Percentiles rank a stretch among this genome's conserved stretches.
Conservation (phyloP, 75 land plant species). For the Ceratopteris richardii region DNA sequence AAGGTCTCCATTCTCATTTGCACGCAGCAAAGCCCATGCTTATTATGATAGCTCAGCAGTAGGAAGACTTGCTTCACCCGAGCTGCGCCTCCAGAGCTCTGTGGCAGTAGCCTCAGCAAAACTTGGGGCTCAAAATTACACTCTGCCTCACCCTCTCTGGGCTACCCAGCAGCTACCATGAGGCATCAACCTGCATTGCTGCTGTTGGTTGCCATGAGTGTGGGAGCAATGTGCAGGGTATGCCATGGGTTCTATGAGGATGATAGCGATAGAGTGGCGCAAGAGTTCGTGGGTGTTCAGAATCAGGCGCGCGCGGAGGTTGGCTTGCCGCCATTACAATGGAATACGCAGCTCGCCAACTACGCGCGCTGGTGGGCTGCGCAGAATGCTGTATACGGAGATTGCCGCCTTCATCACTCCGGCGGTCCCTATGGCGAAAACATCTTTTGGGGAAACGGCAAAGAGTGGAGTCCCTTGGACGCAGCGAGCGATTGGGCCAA, state of each 20-base stretch:
- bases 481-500: slow-evolving; percentile 26
- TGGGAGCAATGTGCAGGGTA: background rate
- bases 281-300: slow-evolving; percentile 43
- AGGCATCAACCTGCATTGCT: too few relatives aligned
- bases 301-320: slow-evolving; percentile 45
- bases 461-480: slow-evolving; percentile 21
- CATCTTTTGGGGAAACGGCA: slow-evolving; percentile 30
- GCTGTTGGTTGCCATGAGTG: too few relatives aligned
- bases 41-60: too few relatives aligned
- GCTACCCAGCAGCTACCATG: too few relatives aligned
- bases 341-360: slow-evolving; percentile 41
- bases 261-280: slow-evolving; percentile 4
- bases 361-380: slow-evolving; percentile 71
- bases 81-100: too few relatives aligned
- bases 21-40: too few relatives aligned
- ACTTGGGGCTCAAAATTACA: too few relatives aligned
- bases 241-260: background rate
- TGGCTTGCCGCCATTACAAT: slow-evolving; percentile 43
- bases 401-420: slow-evolving; percentile 56
- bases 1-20: too few relatives aligned
- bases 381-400: slow-evolving; percentile 20
- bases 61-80: too few relatives aligned
- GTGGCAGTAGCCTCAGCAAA: too few relatives aligned
- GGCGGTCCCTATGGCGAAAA: slow-evolving; percentile 50
- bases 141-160: too few relatives aligned